Evolutionary conservation across 331 rosid species (phyloP), one percentile per base, ranked within the genome.

Genomic region (Acacia concinna): DNA sequence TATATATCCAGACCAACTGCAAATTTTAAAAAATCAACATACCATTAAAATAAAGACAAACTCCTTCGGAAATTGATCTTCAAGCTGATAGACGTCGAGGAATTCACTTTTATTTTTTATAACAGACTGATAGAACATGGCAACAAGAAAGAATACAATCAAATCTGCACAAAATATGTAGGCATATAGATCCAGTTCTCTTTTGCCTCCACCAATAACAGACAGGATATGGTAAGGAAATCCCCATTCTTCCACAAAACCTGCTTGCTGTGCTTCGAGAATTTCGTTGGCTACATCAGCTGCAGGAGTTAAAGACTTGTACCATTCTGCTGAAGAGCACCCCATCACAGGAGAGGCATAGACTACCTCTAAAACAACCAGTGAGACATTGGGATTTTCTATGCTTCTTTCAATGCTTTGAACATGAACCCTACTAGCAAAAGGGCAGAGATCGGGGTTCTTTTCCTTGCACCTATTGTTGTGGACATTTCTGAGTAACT

Each of bases 41-140:
- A 96, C 99, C 99, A 96, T 93, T 82, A 96, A 84, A 79, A 93
- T 81, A 77, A 90, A 90, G 41, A 96, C 98, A 68, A 84, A 96
- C 89, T 96, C 97, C 77, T 86, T 93, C 1, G 99, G 99, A 88
- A 96, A 96, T 85, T 96, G 99, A 86, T 96, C 99, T 86, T 91
- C 98, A 67, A 91, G 98, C 90, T 88, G 98, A 88, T 81, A 91
- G 46, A 96, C 98, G 1, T 93, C 99, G 1, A 96, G 97, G 77
- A 96, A 89, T 68, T 96, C 90, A 25, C 92, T 96, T 57, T 93
- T 96, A 63, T 93, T 91, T 86, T 96, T 96, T 67, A 93, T 87
- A 76, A 93, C 84, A 59, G 95, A 84, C 78, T 93, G 98, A 85
- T 93, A 96, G 81, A 96, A 93, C 71, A 91, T 84, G 60, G 97